Base-by-base conservation (phyloP, 768 basidiomycete genomes). In the Hygrophorus pudorinus region DNA sequence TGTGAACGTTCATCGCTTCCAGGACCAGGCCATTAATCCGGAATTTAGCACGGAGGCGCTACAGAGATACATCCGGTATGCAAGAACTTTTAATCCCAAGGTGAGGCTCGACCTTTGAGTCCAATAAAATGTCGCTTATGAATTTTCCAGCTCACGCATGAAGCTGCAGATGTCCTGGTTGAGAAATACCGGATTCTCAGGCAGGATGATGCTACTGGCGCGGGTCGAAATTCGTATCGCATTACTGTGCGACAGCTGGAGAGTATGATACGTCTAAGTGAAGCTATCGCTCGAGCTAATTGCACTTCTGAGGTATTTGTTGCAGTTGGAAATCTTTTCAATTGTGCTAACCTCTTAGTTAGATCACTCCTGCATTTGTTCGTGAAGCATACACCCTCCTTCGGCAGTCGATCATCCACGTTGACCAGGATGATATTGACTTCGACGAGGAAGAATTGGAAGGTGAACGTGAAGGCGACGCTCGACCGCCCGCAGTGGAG, bases 211-310 rank as follows among this genome's bases (percentile, higher is more conserved):
- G 78, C 89, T 2, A 78, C 81, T 11, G 92, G 93, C 4, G 75
- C 78, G 3, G 87, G 89, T 13, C 75, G 79, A 53, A 97, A 96
- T 58, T 94, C 92, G 13, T 97, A 94, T 59, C 79, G 94, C 27
- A 98, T 98, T 54, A 98, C 96, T 5, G 96, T 98, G 27, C 86
- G 96, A 61, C 96, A 98, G 59, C 70, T 99, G 36, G 96, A 98
- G 62, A 91, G 88, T 62, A 94, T 99, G 92, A 90, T 99, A 52
- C 93, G 96, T 21, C 68, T 99, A 42, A 88, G 86, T 52, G 96
- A 99, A 61, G 96, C 93, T 17, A 98, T 98, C 54, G 96, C 96
- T 4, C 74, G 96, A 31, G 92, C 94, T 1, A 97, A 98, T 60
- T 98, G 96, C 60, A 87, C 87, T 12, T 73, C 82, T n/a, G 90